Evolutionary conservation across 805 yeast species (phyloP), one percentile per base, ranked within the genome.

Genomic region (Saccharomycopsis synnaedendra): DNA sequence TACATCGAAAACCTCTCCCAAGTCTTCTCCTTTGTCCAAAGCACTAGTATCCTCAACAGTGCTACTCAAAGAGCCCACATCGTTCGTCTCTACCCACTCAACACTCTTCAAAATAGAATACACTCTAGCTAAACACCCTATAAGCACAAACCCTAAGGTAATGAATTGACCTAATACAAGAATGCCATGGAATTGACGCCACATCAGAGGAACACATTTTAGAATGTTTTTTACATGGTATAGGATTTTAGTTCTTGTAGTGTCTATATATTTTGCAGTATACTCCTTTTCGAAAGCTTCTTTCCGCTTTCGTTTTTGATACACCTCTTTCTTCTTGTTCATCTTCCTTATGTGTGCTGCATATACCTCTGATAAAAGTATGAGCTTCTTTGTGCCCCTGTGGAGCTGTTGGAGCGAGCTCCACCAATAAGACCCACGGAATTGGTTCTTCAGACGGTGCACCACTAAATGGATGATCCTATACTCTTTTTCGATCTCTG

Each of bases 391-490:
- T 34, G 73, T 40, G 39, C 68, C 59, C n/a, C 78, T 63, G 48
- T 72, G 74, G 4, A 76, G 54, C 10, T 72, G 63, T 51, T 68
- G 65, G 44, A 77, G 58, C 48, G 67, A 62, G 41, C 58, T 63
- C 76, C 80, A 77, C 82, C 82, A 77, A 7, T 53, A 51, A 47
- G 72, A 65, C 5, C 67, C 64, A 5, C 70, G 60, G 55, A 75
- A 80, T 56, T 77, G 83, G 58, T 76, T 76, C 38, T 59, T 57
- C 53, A 69, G 74, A 45, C 81, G 57, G 55, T 74, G 76, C 56
- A 73, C 72, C 5, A 73, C 50, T 44, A 77, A 59, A 52, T 74
- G 78, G 4, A 75, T 62, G 5, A 76, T 50, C 28, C 64, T 65
- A 49, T 56, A 72, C 57, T 77, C 82, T 30, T 41, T 3, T 9